Conservation (phyloP, 2,329 filamentous ascomycete genomes). For the Penicillium sp. region DNA sequence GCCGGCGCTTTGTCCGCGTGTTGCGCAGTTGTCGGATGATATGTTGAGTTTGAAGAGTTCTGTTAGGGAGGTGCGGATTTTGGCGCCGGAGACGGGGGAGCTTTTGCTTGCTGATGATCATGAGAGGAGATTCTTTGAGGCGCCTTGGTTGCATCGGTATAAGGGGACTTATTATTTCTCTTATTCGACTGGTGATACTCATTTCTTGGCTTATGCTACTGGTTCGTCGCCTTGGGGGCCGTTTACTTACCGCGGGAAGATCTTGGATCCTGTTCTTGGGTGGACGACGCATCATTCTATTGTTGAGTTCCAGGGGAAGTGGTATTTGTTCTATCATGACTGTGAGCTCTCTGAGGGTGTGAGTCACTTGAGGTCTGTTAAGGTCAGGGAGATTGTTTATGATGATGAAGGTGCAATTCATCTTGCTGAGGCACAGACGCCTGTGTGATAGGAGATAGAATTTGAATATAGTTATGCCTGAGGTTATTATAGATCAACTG, state of each 20-base stretch:
- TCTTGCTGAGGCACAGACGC: constrained; percentile 19
- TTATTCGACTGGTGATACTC: constrained; percentile 74
- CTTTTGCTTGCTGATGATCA: constrained; percentile 65
- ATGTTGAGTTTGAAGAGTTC: constrained; percentile 60
- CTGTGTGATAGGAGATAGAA: background rate
- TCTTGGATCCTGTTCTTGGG: constrained; percentile 71
- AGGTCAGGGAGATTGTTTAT: constrained; percentile 71
- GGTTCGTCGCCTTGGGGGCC: constrained; percentile 64
- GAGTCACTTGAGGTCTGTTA: constrained; percentile 68
- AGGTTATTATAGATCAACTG: background rate
- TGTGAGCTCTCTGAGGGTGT: constrained; percentile 64
- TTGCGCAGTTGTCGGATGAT: constrained; percentile 60
- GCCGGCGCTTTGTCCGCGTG: constrained; percentile 61
- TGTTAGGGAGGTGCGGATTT: constrained; percentile 60
- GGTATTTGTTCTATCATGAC: constrained; percentile 76
- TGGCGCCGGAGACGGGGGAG: constrained; percentile 57
- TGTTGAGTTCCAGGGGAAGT: constrained; percentile 66
- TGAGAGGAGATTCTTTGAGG: constrained; percentile 73
- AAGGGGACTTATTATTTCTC: constrained; percentile 68
- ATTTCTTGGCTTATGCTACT: constrained; percentile 67
- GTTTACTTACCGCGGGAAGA: constrained; percentile 67
- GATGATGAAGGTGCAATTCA: constrained; percentile 61
- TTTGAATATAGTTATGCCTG: background rate
- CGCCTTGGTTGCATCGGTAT: constrained; percentile 74
- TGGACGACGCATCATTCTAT: constrained; percentile 83